phyloP scores from a whole-genome alignment of 305 asterid genomes.

The Lippia alba region DNA sequence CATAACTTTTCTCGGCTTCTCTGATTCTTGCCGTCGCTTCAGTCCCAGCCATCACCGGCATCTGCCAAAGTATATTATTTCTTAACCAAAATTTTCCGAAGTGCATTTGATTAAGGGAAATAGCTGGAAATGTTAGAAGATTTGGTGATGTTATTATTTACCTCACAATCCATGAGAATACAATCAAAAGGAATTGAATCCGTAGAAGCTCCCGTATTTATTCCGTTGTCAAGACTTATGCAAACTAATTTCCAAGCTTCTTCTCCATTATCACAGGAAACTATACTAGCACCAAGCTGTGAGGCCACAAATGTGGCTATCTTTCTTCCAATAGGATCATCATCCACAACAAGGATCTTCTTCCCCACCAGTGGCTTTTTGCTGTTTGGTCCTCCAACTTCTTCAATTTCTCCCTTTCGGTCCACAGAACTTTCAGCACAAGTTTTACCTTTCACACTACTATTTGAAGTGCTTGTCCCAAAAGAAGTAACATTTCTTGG shows the following conservation, averaged over 20 bases:
- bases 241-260: slow-evolving; percentile 45
- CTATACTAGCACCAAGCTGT: slow-evolving; percentile 45
- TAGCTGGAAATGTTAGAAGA: neutral
- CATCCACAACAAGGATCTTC: slow-evolving; percentile 52
- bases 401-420: slow-evolving; percentile 31
- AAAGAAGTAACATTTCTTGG: neutral
- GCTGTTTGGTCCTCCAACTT: slow-evolving; percentile 19
- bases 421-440: neutral
- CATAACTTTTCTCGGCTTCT: slow-evolving; percentile 40
- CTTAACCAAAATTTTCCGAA: neutral
- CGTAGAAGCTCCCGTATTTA: slow-evolving; percentile 16
- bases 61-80: slow-evolving; percentile 34
- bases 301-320: slow-evolving; percentile 39
- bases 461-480: slow-evolving; percentile 11
- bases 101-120: neutral
- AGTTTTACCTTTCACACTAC: slow-evolving; percentile 13
- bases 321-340: slow-evolving; percentile 41
- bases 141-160: slow-evolving; percentile 6
- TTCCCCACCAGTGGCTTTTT: slow-evolving; percentile 47
- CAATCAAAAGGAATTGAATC: slow-evolving; percentile 45
- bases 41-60: slow-evolving; percentile 60
- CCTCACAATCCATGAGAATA: slow-evolving; percentile 67
- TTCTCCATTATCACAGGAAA: slow-evolving; percentile 49
- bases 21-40: slow-evolving; percentile 54
- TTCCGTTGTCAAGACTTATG: slow-evolving; percentile 30